Percentiles rank a stretch among this genome's conserved stretches.
Evolutionary conservation across 345 rosid species (phyloP).

Genomic region (Citrus trifoliata): DNA sequence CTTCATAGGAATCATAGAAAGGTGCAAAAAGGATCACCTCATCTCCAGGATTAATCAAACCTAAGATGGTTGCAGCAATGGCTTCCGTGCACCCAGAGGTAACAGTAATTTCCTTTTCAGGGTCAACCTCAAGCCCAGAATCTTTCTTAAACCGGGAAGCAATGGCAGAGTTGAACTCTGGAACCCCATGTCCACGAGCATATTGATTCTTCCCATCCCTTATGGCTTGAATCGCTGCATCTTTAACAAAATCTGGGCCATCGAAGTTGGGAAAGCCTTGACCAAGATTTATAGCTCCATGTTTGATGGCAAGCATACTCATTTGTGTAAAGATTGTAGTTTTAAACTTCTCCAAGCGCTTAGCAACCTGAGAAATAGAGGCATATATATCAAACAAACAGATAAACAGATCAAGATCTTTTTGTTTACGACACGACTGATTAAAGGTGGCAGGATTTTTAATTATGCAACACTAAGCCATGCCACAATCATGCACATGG

Average conservation of each 20-base stretch:
- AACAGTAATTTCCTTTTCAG: conserved; percentile 85
- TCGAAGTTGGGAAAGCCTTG: conserved; percentile 98
- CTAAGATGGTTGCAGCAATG: conserved; percentile 81
- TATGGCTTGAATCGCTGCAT: conserved; percentile 90
- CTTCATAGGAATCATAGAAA: conserved; percentile 90
- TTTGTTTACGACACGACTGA: background rate
- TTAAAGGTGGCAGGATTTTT: background rate
- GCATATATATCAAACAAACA: background rate
- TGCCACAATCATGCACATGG: background rate
- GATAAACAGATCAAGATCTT: background rate
- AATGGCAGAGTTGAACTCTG: conserved; percentile 68
- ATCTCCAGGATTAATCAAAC: conserved; percentile 87
- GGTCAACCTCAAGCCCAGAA: conserved; percentile 70
- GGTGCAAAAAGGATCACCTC: conserved; percentile 94
- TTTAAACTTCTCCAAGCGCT: conserved; percentile 91
- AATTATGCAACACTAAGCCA: background rate
- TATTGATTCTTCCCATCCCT: conserved; percentile 91
- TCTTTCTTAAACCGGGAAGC: conserved; percentile 69
- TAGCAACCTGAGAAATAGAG: conserved; percentile 52
- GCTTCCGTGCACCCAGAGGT: conserved; percentile 98
- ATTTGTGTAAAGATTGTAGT: conserved; percentile 93
- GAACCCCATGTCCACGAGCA: conserved; percentile 84
- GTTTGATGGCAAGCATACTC: conserved; percentile 79
- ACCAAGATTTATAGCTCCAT: conserved; percentile 89
- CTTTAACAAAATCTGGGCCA: conserved; percentile 93